phyloP scores from a whole-genome alignment of 2,329 filamentous ascomycete genomes.

The Fonsecaea pugnacius region DNA sequence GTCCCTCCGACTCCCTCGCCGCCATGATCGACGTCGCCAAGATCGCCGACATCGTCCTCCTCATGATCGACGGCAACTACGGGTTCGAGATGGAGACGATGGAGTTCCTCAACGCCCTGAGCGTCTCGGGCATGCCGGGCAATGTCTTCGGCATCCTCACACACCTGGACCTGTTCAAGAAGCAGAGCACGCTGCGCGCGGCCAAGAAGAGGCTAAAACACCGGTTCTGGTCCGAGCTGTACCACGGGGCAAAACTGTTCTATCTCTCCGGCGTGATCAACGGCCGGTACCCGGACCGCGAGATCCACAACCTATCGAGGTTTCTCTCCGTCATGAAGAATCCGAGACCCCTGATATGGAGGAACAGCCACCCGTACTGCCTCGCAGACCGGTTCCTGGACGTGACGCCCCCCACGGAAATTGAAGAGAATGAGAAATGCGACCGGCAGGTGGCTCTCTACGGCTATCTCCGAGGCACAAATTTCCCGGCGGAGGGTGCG shows the following conservation, averaged over 20 bases:
- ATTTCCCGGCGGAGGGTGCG: constrained; percentile 83
- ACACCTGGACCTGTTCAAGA: constrained; percentile 92
- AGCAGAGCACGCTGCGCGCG: constrained; percentile 86
- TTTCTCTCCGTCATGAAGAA: constrained; percentile 99
- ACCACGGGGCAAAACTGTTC: constrained; percentile 95
- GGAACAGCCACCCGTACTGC: constrained; percentile 93
- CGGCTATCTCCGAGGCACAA: constrained; percentile 91
- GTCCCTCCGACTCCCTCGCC: constrained; percentile 88
- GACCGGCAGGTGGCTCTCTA: constrained; percentile 90
- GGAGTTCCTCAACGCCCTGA: constrained; percentile 95
- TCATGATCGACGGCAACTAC: constrained; percentile 99
- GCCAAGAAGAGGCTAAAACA: constrained; percentile 97
- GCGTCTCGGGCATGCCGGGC: constrained; percentile 95
- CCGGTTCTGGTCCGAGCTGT: constrained; percentile 93
- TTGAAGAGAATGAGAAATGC: constrained; percentile 86
- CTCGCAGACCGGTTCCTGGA: constrained; percentile 94
- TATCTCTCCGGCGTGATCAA: constrained; percentile 97
- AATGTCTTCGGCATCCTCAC: constrained; percentile 98
- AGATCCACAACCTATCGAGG: constrained; percentile 91
- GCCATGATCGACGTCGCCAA: constrained; percentile 98
- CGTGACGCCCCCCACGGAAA: constrained; percentile 87
- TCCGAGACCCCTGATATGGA: constrained; percentile 91
- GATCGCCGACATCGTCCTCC: constrained; percentile 91
- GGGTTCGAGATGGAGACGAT: constrained; percentile 99
- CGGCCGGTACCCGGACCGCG: constrained; percentile 92